phyloP scores from a whole-genome alignment of 73 alveolate species.

The Paraurostyla sp. region DNA sequence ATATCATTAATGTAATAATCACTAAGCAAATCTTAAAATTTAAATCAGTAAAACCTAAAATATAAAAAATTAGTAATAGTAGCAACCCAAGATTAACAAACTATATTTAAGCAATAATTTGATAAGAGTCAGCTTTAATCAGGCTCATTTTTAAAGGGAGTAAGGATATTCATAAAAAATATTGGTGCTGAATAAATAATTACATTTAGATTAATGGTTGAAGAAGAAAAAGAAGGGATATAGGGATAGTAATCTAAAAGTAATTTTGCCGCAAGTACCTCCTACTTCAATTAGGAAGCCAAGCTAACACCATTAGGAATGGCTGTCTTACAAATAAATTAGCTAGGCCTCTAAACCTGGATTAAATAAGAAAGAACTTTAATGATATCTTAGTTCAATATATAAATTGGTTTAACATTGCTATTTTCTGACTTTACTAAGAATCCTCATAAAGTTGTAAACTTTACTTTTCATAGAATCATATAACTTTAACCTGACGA shows the following conservation, averaged over 20 bases:
- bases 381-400: neutral
- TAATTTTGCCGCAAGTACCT: too few relatives aligned
- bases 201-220: neutral
- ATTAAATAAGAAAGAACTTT: conserved; percentile 1
- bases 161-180: conserved; percentile 1
- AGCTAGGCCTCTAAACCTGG: neutral
- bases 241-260: too few relatives aligned
- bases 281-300: neutral
- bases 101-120: neutral
- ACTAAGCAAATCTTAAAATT: neutral
- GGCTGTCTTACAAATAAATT: neutral
- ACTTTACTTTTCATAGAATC: conserved; percentile 44
- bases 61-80: conserved; percentile 7
- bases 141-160: neutral
- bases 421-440: conserved; percentile 50
- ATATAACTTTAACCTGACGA: neutral
- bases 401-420: neutral
- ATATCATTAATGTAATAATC: neutral
- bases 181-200: neutral
- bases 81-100: neutral
- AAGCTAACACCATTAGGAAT: neutral
- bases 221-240: conserved; percentile 16
- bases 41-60: neutral
- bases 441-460: conserved; percentile 38
- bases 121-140: neutral